A percentile compares a stretch with the other conserved stretches of the same genome.
Conservation (phyloP, 345 rosid genomes). For the Mallotus nudiflorus region DNA sequence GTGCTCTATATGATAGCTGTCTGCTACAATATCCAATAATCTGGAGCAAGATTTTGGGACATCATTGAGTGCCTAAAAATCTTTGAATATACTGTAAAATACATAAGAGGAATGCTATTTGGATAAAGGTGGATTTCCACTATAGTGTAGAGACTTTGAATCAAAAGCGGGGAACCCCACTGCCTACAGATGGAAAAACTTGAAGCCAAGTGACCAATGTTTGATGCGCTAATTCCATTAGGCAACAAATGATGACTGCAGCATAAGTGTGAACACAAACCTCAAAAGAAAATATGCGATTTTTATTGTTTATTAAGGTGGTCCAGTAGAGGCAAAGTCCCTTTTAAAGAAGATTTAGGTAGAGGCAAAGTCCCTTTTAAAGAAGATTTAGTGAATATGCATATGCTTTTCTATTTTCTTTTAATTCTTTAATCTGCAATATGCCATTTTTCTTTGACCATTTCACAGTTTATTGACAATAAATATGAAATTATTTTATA, state of each 20-base stretch:
- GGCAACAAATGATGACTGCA: background rate
- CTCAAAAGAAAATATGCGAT: conserved; percentile 8
- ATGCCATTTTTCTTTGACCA: background rate
- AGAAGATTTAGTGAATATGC: background rate
- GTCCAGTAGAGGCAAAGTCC: background rate
- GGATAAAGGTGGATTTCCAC: too few relatives aligned
- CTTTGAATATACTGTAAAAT: background rate
- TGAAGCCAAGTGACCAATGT: background rate
- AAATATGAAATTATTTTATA: background rate
- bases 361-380: background rate
- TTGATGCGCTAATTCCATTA: background rate
- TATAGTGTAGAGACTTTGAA: too few relatives aligned
- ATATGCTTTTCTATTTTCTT: background rate
- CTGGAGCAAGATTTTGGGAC: background rate
- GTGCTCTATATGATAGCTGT: background rate
- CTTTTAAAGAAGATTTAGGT: background rate
- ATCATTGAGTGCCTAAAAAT: background rate
- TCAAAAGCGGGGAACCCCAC: too few relatives aligned
- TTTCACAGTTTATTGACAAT: background rate
- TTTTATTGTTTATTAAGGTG: too few relatives aligned
- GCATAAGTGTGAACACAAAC: conserved; percentile 1
- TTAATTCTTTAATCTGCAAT: background rate
- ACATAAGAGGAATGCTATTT: too few relatives aligned
- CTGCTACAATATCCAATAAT: background rate
- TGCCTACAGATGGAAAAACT: background rate